These are phyloP conservation scores for Gracilariopsis chorda DNA, from an alignment of 23 red algal species.

Conservation along the genomic window DNA sequence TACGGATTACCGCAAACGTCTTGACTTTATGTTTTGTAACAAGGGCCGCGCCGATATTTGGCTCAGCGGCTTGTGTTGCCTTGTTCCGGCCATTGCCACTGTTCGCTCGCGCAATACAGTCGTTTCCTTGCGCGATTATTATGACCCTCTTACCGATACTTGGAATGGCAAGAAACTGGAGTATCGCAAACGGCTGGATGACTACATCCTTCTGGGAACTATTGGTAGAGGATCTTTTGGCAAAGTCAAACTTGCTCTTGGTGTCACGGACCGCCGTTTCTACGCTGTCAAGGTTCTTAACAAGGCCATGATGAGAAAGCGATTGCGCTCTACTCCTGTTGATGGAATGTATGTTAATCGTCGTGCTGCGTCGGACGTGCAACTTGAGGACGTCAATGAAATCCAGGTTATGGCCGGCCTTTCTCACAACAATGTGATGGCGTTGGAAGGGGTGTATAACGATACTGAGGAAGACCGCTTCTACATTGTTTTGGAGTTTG, in stretches of 20 bases:
- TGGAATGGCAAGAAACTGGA: constrained; percentile 62
- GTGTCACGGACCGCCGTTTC: constrained; percentile 25
- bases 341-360: not conserved
- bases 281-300: constrained; percentile 79
- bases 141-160: constrained; percentile 59
- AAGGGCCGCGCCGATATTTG: constrained; percentile 39
- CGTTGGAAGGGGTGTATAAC: constrained; percentile 64
- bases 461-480: constrained; percentile 53
- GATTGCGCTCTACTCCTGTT: constrained; percentile 4
- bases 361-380: not conserved
- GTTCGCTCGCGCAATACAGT: constrained; percentile 13
- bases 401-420: constrained; percentile 75
- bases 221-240: constrained; percentile 84
- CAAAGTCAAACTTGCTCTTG: constrained; percentile 74
- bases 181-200: constrained; percentile 1
- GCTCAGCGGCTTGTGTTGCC: constrained; percentile 57
- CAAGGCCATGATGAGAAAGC: constrained; percentile 64
- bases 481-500: constrained; percentile 87
- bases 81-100: constrained; percentile 40
- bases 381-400: constrained; percentile 63
- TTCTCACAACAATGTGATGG: constrained; percentile 71
- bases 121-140: not conserved
- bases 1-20: not conserved
- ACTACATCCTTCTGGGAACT: constrained; percentile 62
- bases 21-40: constrained; percentile 46